A percentile compares a stretch with the other conserved stretches of the same genome.
Evolutionary conservation across 176 grass and related monocot genomes (phyloP).

Genomic region (Musa troglodytarum): DNA sequence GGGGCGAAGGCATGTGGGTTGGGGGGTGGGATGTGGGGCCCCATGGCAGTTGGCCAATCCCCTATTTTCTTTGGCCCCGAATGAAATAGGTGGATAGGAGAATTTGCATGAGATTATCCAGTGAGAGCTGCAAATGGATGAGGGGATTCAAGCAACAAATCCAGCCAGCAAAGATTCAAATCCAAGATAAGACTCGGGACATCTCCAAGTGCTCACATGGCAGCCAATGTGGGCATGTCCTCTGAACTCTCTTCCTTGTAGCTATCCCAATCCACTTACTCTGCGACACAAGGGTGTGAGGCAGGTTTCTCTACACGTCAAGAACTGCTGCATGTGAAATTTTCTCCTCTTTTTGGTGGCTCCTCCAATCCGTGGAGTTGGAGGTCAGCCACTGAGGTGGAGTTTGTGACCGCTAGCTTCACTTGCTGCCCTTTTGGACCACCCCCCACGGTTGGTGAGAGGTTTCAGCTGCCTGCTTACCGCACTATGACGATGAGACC

Average conservation of each 20-base stretch:
- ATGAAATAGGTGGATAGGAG: slow-evolving; percentile 1
- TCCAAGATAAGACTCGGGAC: not conserved
- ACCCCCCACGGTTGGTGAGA: no score
- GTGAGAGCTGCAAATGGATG: slow-evolving; percentile 7
- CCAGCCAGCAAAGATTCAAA: slow-evolving; percentile 37
- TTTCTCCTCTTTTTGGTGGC: not conserved
- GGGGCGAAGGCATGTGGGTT: not conserved
- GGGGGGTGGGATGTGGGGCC: slow-evolving; percentile 1
- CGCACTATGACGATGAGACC: no score
- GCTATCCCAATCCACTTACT: not conserved
- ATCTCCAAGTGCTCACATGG: slow-evolving; percentile 22
- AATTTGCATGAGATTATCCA: not conserved
- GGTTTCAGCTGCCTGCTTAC: no score
- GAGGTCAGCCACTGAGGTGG: slow-evolving; percentile 27
- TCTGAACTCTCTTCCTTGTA: not conserved
- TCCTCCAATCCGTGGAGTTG: not conserved
- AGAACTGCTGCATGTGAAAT: not conserved
- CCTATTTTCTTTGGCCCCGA: slow-evolving; percentile 4
- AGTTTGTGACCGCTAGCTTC: slow-evolving; percentile 22
- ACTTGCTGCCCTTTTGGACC: not conserved
- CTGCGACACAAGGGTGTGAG: slow-evolving; percentile 3
- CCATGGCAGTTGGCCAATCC: slow-evolving; percentile 46
- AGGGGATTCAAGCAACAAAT: slow-evolving; percentile 37
- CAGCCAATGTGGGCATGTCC: slow-evolving; percentile 17
- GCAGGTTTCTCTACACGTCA: slow-evolving; percentile 37